A percentile compares a stretch with the other conserved stretches of the same genome.
Evolutionary conservation across 371 early-diverging fungal genomes (phyloP).

Genomic region (Mortierella sp.): DNA sequence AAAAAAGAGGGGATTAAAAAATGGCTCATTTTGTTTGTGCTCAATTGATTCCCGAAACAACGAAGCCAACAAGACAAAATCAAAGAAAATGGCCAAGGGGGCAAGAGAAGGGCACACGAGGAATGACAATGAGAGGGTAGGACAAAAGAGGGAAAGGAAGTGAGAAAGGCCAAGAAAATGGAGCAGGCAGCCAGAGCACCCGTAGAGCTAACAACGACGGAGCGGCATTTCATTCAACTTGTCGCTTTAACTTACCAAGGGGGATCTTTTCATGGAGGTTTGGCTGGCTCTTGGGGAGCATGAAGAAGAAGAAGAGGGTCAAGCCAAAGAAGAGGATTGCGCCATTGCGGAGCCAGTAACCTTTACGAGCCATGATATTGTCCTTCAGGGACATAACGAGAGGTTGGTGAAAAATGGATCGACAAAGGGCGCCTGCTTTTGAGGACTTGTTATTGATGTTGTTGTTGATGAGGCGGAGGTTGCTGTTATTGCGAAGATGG

Average conservation of each 20-base stretch:
- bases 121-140: background rate
- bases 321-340: conserved; percentile 51
- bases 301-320: conserved; percentile 52
- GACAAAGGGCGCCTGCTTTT: conserved; percentile 2
- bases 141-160: background rate
- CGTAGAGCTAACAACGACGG: too few species aligned
- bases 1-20: background rate
- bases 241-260: conserved; percentile 23
- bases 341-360: conserved; percentile 57
- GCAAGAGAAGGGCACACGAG: background rate
- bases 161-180: background rate
- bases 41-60: conserved; percentile 1
- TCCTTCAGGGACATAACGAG: conserved; percentile 53
- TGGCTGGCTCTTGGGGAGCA: conserved; percentile 47
- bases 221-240: background rate
- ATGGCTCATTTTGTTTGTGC: background rate
- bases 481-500: conserved; percentile 9
- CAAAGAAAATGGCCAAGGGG: background rate
- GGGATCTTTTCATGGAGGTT: conserved; percentile 27
- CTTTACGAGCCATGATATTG: conserved; percentile 55
- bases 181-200: background rate
- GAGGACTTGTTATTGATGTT: background rate
- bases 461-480: conserved; percentile 4
- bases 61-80: background rate
- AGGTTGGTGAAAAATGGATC: background rate